A percentile compares a stretch with the other conserved stretches of the same genome.
Evolutionary conservation across 2,329 filamentous ascomycete genomes (phyloP).

Genomic region (Fusarium sp.): DNA sequence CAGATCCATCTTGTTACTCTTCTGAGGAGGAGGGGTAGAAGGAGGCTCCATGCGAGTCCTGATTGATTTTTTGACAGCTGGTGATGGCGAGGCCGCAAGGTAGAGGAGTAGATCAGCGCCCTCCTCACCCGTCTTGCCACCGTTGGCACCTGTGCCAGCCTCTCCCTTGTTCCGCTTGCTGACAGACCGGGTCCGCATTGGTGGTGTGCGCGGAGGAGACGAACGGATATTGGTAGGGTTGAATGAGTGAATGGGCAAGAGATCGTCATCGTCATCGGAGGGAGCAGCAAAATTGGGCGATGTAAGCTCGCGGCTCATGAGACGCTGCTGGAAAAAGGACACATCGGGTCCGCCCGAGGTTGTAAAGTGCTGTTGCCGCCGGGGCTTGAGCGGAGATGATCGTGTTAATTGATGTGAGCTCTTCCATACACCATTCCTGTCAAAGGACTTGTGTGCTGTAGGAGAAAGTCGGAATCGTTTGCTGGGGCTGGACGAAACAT

Average conservation of each 20-base stretch:
- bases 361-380: slow-evolving; percentile 80
- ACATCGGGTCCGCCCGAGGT: slow-evolving; percentile 78
- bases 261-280: slow-evolving; percentile 86
- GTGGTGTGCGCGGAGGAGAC: slow-evolving; percentile 90
- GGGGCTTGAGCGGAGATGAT: slow-evolving; percentile 87
- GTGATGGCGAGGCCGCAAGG: slow-evolving; percentile 91
- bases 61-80: slow-evolving; percentile 70
- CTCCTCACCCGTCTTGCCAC: slow-evolving; percentile 76
- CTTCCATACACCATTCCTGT: slow-evolving; percentile 77
- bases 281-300: slow-evolving; percentile 72
- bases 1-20: slow-evolving; percentile 74
- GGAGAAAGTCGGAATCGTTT: slow-evolving; percentile 78
- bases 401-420: slow-evolving; percentile 81
- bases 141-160: slow-evolving; percentile 55
- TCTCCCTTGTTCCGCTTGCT: slow-evolving; percentile 64
- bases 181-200: slow-evolving; percentile 69
- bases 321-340: slow-evolving; percentile 81
- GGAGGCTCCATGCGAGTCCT: slow-evolving; percentile 72
- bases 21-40: slow-evolving; percentile 82
- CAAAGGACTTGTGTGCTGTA: slow-evolving; percentile 69
- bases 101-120: slow-evolving; percentile 86
- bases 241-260: slow-evolving; percentile 83
- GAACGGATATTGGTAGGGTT: slow-evolving; percentile 73
- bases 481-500: slow-evolving; percentile 67
- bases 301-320: slow-evolving; percentile 73